These are phyloP conservation scores for Teunomyces atbi DNA, from an alignment of 805 yeast species.

Conservation along the genomic window DNA sequence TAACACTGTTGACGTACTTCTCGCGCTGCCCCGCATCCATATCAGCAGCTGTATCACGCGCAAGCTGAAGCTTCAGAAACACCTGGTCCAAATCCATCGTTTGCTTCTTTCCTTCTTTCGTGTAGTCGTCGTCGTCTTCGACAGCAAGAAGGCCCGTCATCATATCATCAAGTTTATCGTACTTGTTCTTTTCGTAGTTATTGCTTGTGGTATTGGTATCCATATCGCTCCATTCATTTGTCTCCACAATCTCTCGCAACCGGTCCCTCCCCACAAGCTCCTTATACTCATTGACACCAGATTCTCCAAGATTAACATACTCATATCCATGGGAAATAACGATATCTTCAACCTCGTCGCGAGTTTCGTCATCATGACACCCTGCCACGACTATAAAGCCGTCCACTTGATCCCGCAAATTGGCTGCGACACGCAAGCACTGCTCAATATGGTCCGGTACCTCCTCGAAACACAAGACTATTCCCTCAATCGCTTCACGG, in stretches of 20 bases:
- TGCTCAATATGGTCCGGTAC: slow-evolving; percentile 7
- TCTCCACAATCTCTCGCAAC: slow-evolving; percentile 45
- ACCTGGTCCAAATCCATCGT: slow-evolving; percentile 29
- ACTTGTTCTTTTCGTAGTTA: slow-evolving; percentile 20
- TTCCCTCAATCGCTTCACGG: slow-evolving; percentile 46
- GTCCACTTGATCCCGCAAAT: slow-evolving; percentile 13
- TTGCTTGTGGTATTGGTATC: slow-evolving; percentile 11
- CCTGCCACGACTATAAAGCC: slow-evolving; percentile 36
- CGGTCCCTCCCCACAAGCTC: slow-evolving; percentile 46
- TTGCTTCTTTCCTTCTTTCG: slow-evolving; percentile 5
- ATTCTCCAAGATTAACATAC: slow-evolving; percentile 31
- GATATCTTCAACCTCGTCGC: slow-evolving; percentile 38
- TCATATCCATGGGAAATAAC: slow-evolving; percentile 42
- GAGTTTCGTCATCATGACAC: slow-evolving; percentile 7
- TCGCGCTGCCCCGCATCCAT: slow-evolving; percentile 27
- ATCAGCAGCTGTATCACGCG: slow-evolving; percentile 28
- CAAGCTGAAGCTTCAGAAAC: slow-evolving; percentile 32
- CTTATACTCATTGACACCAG: slow-evolving; percentile 39
- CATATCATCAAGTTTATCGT: slow-evolving; percentile 24
- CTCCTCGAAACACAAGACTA: slow-evolving; percentile 40
- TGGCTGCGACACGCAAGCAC: slow-evolving; percentile 15
- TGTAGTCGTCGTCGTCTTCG: slow-evolving; percentile 5
- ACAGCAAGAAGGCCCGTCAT: slow-evolving; percentile 21
- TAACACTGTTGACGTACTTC: slow-evolving; percentile 31
- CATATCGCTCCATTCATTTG: slow-evolving; percentile 46